Evolutionary conservation across 768 basidiomycete genomes (phyloP), one percentile per base, ranked within the genome.

Genomic region (Lentinula sp.): DNA sequence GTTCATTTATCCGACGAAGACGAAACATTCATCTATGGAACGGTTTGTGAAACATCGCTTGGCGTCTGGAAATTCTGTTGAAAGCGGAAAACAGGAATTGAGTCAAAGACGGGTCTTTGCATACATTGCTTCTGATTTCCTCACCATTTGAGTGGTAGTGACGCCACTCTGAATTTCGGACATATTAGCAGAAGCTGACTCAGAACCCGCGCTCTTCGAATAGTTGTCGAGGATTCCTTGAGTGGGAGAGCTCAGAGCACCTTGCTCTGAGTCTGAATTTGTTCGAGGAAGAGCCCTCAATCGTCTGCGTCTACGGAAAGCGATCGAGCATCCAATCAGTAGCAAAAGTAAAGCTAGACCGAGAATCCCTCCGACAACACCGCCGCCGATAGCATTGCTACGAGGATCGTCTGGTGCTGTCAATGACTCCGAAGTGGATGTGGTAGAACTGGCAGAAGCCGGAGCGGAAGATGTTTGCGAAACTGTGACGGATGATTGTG

Each of bases 311-410:
- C 66, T 68, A 41, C 62, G 70, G 46, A 48, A 70, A 37, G 66
- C 49, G 4, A 73, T 10, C 62, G 78, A 69, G 67, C 72, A 78
- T 57, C 70, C 67, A 6, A 68, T 57, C 6, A 70, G 60, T 1
- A 69, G 79, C 4, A 66, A 77, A 12, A 85, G 70, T 49, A 80
- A 63, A 7, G 75, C 79, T 18, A 82, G 60, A n/a, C 69, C 76
- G 32, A 82, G 75, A 0, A 87, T 61, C 13, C 80, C 84, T 3
- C 84, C 84, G 6, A 86, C 75, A 6, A 83, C 81, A n/a, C 87
- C 86, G 43, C 86, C 87, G 0, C 81, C 84, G 41, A 88, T 86
- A 8, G 68, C 67, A 65, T 76, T 73, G 59, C 60, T 64, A 41
- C 62, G 64, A 49, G 20, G 42, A 63, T 52, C 65, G 49, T 46